These are phyloP conservation scores for Alternaria consortialis DNA, from an alignment of 2,329 filamentous ascomycete genomes.

Conservation along the genomic window DNA sequence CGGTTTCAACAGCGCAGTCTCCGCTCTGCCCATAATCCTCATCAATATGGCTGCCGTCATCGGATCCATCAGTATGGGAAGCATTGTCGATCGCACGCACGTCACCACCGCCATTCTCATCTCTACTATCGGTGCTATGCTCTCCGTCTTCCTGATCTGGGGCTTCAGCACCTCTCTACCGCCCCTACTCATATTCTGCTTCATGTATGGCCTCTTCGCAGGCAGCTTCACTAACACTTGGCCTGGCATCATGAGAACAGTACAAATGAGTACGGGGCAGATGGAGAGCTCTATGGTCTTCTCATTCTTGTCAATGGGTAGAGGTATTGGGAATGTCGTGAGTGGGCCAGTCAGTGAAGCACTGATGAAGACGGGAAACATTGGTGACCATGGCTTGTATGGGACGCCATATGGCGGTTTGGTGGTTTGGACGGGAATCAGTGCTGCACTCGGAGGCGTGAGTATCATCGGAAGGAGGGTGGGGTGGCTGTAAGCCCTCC, in stretches of 20 bases:
- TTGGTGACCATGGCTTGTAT: conserved; percentile 44
- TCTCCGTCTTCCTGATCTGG: conserved; percentile 59
- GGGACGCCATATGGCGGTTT: conserved; percentile 54
- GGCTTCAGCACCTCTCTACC: conserved; percentile 53
- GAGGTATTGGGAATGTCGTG: conserved; percentile 61
- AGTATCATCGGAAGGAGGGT: conserved; percentile 31
- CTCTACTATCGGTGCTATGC: conserved; percentile 52
- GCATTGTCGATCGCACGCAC: conserved; percentile 54
- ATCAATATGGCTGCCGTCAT: conserved; percentile 50
- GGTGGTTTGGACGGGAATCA: conserved; percentile 55
- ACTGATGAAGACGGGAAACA: conserved; percentile 40
- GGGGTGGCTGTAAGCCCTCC: conserved; percentile 4
- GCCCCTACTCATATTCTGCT: conserved; percentile 44
- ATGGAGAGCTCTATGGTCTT: conserved; percentile 56
- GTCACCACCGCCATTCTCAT: conserved; percentile 54
- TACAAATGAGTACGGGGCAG: conserved; percentile 24
- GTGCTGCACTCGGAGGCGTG: conserved; percentile 45
- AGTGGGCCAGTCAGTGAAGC: conserved; percentile 61
- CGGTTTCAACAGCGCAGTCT: conserved; percentile 31
- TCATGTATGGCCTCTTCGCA: conserved; percentile 50
- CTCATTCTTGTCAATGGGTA: conserved; percentile 56
- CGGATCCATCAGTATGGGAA: conserved; percentile 49
- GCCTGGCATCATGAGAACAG: conserved; percentile 37
- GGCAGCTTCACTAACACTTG: conserved; percentile 39
- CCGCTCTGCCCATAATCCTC: conserved; percentile 46